Base-by-base conservation (phyloP, 2,329 filamentous ascomycete species). In the Fusarium coffeatum region DNA sequence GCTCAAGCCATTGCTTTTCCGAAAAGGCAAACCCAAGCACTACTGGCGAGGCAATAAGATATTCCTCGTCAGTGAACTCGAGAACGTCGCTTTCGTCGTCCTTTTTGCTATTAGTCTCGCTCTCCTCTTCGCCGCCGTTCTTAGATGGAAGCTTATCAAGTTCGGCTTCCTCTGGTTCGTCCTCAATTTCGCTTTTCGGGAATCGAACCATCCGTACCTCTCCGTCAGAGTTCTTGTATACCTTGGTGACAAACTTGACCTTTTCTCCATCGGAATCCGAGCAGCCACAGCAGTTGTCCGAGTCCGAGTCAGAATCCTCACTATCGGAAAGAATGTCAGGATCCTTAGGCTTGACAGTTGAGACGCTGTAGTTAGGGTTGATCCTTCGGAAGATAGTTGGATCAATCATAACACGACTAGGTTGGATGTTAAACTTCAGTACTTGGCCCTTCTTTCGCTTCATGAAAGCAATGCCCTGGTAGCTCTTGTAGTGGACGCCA, bases 1-100 rank as follows among this genome's bases (percentile, higher is more conserved):
- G 93, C 77, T 97, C 93, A 1, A 97, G 86, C 94, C 94, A 98
- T 12, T 93, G 84, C 80, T 97, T 97, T 80, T 97, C 93, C 2
- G 88, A 89, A 78, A 97, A 97, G 1, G 93, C 89, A 74, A 97
- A 97, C 0, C 94, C 94, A 3, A 97, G 86, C 1, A 97, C 92
- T 1, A 97, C 90, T 0, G 94, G 92, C 3, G 92, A 95, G 3
- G 93, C 90, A 50, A 97, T 90, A 8, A 97, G 83, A 25, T 96
- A 90, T 72, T 97, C 92, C 66, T 97, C 93, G 50, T 96, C 92
- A 0, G 87, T 92, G 77, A 96, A 94, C 22, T 87, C 83, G 12
- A 64, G 23, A 55, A 37, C 32, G n/a, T 50, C 40, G 20, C 20
- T 45, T 23, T 68, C 49, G 15, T 61, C 56, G 15, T 58, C 50